These are phyloP conservation scores for Penicillium brasilianum DNA, from an alignment of 2,329 filamentous ascomycete genomes.

Conservation along the genomic window DNA sequence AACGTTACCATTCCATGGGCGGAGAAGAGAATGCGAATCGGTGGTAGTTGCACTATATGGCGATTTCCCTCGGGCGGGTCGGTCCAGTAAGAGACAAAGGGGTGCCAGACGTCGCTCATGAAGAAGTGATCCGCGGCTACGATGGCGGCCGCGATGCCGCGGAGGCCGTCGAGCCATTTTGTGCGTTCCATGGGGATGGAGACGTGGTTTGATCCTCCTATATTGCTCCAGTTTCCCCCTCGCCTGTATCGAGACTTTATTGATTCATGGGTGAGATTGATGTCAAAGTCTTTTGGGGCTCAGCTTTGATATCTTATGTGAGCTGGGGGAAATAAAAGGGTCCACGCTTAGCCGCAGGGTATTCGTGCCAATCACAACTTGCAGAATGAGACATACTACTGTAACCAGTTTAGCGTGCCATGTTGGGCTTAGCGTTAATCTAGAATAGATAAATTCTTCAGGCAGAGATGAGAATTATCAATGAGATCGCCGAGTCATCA, in stretches of 20 bases:
- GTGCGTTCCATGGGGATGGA: conserved; percentile 23
- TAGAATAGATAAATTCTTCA: background rate
- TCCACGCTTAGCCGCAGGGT: background rate
- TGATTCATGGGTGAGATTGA: background rate
- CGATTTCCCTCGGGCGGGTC: conserved; percentile 25
- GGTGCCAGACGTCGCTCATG: conserved; percentile 28
- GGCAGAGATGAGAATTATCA: background rate
- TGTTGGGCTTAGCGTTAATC: background rate
- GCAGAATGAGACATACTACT: background rate
- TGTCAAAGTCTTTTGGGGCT: background rate
- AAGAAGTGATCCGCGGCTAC: conserved; percentile 34
- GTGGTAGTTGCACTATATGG: conserved; percentile 42
- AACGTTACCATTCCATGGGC: conserved; percentile 54
- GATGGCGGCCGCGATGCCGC: conserved; percentile 35
- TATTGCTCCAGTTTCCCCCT: background rate
- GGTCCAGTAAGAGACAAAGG: conserved; percentile 31
- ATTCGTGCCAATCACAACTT: background rate
- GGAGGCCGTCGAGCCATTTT: conserved; percentile 35
- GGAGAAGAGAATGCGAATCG: conserved; percentile 45
- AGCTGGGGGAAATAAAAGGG: background rate
- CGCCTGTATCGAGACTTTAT: background rate
- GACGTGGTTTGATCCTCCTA: background rate
- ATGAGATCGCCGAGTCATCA: too few species aligned
- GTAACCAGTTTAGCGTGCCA: background rate
- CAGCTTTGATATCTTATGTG: conserved; percentile 4